These are phyloP conservation scores for Ascochyta koolunga DNA, from an alignment of 2,329 filamentous ascomycete genomes.

Conservation along the genomic window DNA sequence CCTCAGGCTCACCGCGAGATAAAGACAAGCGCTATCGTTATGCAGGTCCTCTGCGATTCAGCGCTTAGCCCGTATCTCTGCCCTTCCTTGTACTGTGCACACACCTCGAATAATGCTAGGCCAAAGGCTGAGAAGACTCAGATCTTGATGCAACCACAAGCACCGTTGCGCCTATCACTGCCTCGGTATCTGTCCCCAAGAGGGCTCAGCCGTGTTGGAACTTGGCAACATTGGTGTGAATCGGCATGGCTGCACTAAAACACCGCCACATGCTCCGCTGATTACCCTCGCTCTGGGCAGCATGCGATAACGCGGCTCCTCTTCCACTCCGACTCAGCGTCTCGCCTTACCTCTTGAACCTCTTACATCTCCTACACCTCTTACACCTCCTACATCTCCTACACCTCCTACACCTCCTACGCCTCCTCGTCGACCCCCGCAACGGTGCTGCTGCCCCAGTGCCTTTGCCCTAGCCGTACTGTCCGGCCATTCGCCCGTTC, in stretches of 20 bases:
- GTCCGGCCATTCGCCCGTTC: slow-evolving; percentile 1
- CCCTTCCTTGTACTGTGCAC: background rate
- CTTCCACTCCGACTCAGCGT: slow-evolving; percentile 9
- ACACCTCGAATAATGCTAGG: background rate
- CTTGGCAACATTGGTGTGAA: slow-evolving; percentile 14
- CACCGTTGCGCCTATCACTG: slow-evolving; percentile 12
- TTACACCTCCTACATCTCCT: slow-evolving; percentile 10
- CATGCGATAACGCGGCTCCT: slow-evolving; percentile 19
- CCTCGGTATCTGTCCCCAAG: slow-evolving; percentile 12
- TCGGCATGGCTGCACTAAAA: slow-evolving; percentile 14
- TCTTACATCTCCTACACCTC: background rate
- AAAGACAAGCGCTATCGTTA: slow-evolving; percentile 12
- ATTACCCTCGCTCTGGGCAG: slow-evolving; percentile 11
- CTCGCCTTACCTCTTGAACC: slow-evolving; percentile 2
- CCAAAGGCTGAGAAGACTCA: background rate
- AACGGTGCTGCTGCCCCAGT: slow-evolving; percentile 8
- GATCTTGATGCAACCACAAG: slow-evolving; percentile 6
- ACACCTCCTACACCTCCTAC: slow-evolving; percentile 1
- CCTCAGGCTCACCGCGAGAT: slow-evolving; percentile 5
- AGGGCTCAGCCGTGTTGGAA: slow-evolving; percentile 8
- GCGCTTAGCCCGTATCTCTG: background rate
- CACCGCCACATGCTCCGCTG: slow-evolving; percentile 18
- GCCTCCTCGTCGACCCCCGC: slow-evolving; percentile 6
- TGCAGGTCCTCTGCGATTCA: slow-evolving; percentile 1
- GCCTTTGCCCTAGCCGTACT: background rate